Evolutionary conservation across 176 grass and related monocot species (phyloP), one percentile per base, ranked within the genome.

Genomic region (Musa itinerans): DNA sequence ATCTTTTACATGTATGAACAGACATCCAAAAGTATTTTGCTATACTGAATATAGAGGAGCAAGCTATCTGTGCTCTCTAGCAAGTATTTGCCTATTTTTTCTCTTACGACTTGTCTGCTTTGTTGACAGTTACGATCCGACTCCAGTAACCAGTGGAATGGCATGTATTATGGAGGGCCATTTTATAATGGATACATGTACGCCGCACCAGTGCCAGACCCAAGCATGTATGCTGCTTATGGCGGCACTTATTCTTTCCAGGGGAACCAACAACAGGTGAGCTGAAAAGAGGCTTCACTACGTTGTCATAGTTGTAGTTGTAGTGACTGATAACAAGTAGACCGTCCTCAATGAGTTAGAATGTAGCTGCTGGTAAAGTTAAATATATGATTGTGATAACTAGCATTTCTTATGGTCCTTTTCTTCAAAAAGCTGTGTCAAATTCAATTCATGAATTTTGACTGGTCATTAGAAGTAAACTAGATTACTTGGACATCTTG

Each of bases 101-200:
- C 15, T 56, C 8, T 58, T 57, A 26, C 19, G 4, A 58, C 54
- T 59, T 9, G 26, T 59, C 17, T 27, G 11, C 26, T 52, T 57
- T 59, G 0, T 72, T 72, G 19, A 50, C 86, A 98, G 90, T 66
- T 76, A 57, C 86, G 90, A 73, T 85, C 76, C 64, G 94, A 98
- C 27, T 83, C 69, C 2, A 75, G 90, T 24, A 93, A 80, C 24
- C 90, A 92, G 74, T 93, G 94, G 94, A 95, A 97, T 17, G 78
- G 88, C 21, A 84, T 91, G 84, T 98, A 89, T 76, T 98, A 93
- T 48, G 85, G 87, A 3, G 78, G 83, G 0, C 94, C 83, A 11
- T 93, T 89, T 76, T 98, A 91, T 83, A 98, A 85, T 1, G 86
- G 94, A 24, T 98, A 98, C 11, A 84, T 88, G 59, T 98, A 98